phyloP scores from a whole-genome alignment of 139 green algal genomes.

The Micractinium sp. region DNA sequence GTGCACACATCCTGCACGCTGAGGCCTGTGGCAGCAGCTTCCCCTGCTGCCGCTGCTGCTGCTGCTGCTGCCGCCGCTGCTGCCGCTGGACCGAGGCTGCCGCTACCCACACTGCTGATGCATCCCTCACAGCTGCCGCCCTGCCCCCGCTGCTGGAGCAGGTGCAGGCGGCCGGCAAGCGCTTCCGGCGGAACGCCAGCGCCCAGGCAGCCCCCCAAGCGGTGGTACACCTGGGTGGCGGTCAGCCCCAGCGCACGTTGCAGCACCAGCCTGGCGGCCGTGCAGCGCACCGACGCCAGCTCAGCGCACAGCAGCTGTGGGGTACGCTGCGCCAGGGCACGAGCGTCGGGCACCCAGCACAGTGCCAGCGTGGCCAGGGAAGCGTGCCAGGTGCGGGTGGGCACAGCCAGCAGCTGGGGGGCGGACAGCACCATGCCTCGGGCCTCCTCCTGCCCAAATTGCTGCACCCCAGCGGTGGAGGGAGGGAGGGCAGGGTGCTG shows the following conservation, averaged over 20 bases:
- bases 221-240: neutral
- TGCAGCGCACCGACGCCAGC: neutral
- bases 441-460: neutral
- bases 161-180: neutral
- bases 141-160: neutral
- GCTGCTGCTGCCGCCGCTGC: neutral
- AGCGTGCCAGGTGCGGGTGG: neutral
- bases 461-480: neutral
- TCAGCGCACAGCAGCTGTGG: constrained; percentile 2
- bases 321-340: neutral
- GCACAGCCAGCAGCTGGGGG: neutral
- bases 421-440: neutral
- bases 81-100: neutral
- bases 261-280: neutral
- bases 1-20: neutral
- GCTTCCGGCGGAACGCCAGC: neutral
- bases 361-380: neutral
- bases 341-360: neutral
- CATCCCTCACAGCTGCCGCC: neutral
- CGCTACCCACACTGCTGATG: neutral
- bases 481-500: neutral
- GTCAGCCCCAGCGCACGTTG: neutral
- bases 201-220: neutral
- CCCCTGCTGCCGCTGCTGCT: neutral
- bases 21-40: neutral